A percentile compares a stretch with the other conserved stretches of the same genome.
Evolutionary conservation across 192 early-diverging fungal species (phyloP).

Genomic region (Backusella psychrophila): DNA sequence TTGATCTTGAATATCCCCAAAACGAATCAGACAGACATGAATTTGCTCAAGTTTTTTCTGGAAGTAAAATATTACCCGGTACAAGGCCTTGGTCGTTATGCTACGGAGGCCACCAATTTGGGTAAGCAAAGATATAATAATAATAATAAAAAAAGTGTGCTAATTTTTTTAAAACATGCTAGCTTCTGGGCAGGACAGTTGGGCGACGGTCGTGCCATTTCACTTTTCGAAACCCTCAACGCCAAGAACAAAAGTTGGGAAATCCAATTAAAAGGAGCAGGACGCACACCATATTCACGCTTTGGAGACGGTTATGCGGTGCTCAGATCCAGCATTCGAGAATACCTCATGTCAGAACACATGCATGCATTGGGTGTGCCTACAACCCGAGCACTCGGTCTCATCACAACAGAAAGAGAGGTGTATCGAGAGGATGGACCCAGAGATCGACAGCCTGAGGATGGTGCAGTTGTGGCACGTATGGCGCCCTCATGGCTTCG

Average conservation of each 20-base stretch:
- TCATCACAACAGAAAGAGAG: constrained; percentile 59
- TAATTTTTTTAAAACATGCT: neutral
- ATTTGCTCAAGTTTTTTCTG: constrained; percentile 40
- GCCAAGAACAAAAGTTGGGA: constrained; percentile 56
- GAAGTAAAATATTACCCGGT: constrained; percentile 39
- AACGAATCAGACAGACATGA: constrained; percentile 9
- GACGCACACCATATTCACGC: constrained; percentile 84
- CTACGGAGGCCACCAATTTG: constrained; percentile 76
- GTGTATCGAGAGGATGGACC: constrained; percentile 65
- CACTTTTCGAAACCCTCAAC: constrained; percentile 56
- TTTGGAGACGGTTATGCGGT: constrained; percentile 88
- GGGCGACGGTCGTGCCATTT: constrained; percentile 86
- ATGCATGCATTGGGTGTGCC: constrained; percentile 74
- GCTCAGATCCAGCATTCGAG: constrained; percentile 82
- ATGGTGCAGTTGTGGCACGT: constrained; percentile 74
- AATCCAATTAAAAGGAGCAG: constrained; percentile 84
- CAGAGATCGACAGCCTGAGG: constrained; percentile 44
- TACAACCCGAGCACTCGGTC: constrained; percentile 71
- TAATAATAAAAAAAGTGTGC: neutral
- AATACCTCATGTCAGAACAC: constrained; percentile 75
- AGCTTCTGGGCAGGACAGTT: constrained; percentile 69
- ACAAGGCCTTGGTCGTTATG: constrained; percentile 65
- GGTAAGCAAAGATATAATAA: constrained; percentile 18
- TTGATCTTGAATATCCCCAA: constrained; percentile 35
- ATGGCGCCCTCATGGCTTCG: constrained; percentile 80